Base-by-base conservation (phyloP, 495 filamentous ascomycete species). In the Glutinoglossum americanum region DNA sequence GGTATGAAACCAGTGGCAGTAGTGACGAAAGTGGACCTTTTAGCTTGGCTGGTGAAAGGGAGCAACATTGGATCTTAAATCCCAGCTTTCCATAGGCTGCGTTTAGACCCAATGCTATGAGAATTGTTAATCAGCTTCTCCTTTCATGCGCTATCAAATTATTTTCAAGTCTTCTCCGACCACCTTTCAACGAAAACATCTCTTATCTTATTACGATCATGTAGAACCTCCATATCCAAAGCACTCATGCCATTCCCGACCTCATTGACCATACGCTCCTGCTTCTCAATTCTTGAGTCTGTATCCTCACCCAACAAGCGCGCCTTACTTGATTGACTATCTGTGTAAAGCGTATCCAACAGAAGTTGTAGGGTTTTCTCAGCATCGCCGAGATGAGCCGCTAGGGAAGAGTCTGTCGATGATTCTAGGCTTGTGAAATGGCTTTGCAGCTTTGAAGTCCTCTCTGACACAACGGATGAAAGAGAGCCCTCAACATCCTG, bases 21-120 rank as follows among this genome's bases (percentile, higher is more conserved):
- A 9, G 90, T 89, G 3, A 97, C 92, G 30, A 98, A 98, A 76
- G 92, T 98, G 19, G 92, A 98, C 72, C 67, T 98, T 62, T 69
- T 98, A 63, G 81, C 80, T n/a, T 98, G 85, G 80, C 74, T 98
- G 77, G 80, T 96, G 19, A 90, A 81, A 73, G 79, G 85, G 65
- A 74, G 70, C 21, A 58, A 58, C 3, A 56, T 53, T 25, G 21
- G 28, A 30, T 53, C 5, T 30, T 15, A 19, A 53, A 33, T 33
- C 9, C 30, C 30, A 4, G n/a, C 9, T 33, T 4, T 9, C 9
- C 9, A 30, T 27, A 28, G 49, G 15, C 5, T 23, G 49, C 49
- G 26, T 53, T 53, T 53, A 9, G 23, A 53, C 7, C 30, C 26
- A 28, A 30, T 25, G 19, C 9, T 21, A 11, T 8, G 13, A 27